Conservation (phyloP, 345 rosid species). For the Gossypium anomalum region DNA sequence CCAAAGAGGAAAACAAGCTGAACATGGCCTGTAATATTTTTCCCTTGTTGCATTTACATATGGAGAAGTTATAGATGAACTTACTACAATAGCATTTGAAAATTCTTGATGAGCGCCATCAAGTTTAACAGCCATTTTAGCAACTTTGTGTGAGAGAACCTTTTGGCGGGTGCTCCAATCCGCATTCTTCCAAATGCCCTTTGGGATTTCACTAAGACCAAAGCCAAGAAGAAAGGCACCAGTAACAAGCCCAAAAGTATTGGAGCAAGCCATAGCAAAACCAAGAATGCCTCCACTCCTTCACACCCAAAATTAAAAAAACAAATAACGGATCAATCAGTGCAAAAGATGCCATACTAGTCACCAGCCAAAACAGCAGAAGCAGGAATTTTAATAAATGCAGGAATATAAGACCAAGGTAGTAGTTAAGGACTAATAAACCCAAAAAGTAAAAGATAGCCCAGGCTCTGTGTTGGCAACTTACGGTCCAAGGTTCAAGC, state of each 20-base stretch:
- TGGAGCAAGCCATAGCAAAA: conserved; percentile 80
- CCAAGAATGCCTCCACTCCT: conserved; percentile 56
- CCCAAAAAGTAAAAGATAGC: background rate
- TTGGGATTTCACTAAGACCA: conserved; percentile 79
- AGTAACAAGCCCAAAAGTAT: conserved; percentile 83
- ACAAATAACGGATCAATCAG: background rate
- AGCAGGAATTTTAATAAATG: background rate
- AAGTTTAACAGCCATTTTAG: conserved; percentile 79
- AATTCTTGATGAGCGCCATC: conserved; percentile 77
- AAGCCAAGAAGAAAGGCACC: conserved; percentile 87
- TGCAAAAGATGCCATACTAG: background rate
- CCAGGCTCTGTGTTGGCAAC: too few relatives aligned
- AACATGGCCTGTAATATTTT: background rate
- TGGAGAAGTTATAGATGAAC: conserved; percentile 21
- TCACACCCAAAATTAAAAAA: conserved; percentile 7
- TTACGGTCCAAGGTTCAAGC: too few relatives aligned
- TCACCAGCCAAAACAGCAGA: background rate
- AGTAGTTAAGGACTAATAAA: background rate
- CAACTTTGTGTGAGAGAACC: conserved; percentile 70
- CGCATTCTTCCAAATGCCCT: conserved; percentile 59
- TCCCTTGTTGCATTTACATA: background rate
- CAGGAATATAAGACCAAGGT: background rate
- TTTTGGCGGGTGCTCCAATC: conserved; percentile 69
- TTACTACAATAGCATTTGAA: conserved; percentile 76
- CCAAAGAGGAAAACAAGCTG: background rate